A percentile compares a stretch with the other conserved stretches of the same genome.
Conservation (phyloP, 768 basidiomycete genomes). For the Suillus cothurnatus region DNA sequence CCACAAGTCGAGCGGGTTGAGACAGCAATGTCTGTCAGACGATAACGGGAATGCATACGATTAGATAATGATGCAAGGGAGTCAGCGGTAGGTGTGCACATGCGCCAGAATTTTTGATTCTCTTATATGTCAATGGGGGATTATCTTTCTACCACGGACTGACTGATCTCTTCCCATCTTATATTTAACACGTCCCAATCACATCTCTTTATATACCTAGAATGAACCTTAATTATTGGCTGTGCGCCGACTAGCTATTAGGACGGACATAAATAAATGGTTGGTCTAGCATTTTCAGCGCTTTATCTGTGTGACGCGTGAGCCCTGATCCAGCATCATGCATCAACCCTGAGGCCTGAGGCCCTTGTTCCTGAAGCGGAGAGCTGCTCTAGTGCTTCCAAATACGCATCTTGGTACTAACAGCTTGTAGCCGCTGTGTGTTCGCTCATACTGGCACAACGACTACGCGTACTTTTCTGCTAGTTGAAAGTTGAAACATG, state of each 20-base stretch:
- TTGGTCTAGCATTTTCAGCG: background rate
- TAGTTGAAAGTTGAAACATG: too few relatives aligned
- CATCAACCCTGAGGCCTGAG: too few relatives aligned
- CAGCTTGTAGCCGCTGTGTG: too few relatives aligned
- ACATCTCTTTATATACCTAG: constrained; percentile 12
- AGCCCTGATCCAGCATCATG: too few relatives aligned
- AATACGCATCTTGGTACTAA: too few relatives aligned
- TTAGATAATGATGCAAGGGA: constrained; percentile 46
- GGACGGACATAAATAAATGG: background rate
- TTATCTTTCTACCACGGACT: constrained; percentile 10
- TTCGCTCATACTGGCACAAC: too few relatives aligned
- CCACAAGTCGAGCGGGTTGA: constrained; percentile 50
- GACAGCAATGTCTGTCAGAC: constrained; percentile 54
- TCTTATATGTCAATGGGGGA: constrained; percentile 27
- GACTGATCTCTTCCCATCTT: constrained; percentile 12
- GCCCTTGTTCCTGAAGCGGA: too few relatives aligned
- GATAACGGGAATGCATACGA: constrained; percentile 48
- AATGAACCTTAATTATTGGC: constrained; percentile 8
- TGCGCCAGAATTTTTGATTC: background rate
- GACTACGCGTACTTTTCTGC: too few relatives aligned
- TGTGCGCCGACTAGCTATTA: background rate
- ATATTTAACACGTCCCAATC: background rate
- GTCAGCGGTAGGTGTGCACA: constrained; percentile 20
- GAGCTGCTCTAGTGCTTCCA: too few relatives aligned
- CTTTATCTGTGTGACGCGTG: background rate